phyloP scores from a whole-genome alignment of 176 grass and related monocot genomes.

The Secale cereale region DNA sequence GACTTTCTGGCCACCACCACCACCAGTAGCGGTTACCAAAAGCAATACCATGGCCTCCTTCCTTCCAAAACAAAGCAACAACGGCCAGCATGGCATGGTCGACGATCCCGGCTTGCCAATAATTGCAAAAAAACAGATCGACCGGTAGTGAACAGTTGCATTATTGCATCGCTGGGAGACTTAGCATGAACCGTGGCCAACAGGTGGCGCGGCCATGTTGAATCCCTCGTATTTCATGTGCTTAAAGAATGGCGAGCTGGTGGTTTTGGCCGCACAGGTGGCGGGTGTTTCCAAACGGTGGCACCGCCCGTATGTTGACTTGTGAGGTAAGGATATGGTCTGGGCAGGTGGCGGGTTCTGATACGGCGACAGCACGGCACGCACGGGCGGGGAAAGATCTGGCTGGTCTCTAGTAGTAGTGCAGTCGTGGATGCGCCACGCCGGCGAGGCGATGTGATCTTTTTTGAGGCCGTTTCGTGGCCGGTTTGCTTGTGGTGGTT shows the following conservation, averaged over 20 bases:
- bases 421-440: conserved; percentile 33
- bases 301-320: background rate
- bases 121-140: conserved; percentile 5
- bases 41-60: background rate
- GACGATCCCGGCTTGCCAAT: conserved; percentile 6
- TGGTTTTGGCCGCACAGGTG: conserved; percentile 32
- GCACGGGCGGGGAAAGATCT: conserved; percentile 30
- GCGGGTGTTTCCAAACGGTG: background rate
- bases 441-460: background rate
- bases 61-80: conserved; percentile 5
- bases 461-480: background rate
- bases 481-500: too few relatives aligned
- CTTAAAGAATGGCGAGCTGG: conserved; percentile 21
- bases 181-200: background rate
- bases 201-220: background rate
- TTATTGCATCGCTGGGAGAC: background rate
- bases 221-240: background rate
- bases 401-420: background rate
- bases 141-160: conserved; percentile 16
- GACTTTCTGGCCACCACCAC: background rate
- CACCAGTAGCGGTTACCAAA: background rate
- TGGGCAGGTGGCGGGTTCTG: conserved; percentile 3
- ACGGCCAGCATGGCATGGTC: background rate
- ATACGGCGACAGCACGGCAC: background rate
- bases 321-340: background rate